phyloP scores from a whole-genome alignment of 768 basidiomycete species.

The Boletus barrowsii region DNA sequence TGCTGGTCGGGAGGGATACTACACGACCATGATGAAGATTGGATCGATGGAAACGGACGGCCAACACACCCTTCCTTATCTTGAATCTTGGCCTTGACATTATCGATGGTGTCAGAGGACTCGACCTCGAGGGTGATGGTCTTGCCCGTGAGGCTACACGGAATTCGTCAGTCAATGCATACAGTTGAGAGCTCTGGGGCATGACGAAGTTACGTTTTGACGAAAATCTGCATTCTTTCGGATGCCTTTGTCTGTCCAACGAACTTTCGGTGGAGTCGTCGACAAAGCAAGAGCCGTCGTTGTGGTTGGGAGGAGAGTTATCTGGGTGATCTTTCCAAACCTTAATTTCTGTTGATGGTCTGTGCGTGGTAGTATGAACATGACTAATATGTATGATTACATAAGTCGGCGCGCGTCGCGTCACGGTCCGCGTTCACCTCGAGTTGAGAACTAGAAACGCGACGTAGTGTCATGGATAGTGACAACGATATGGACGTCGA shows the following conservation, averaged over 20 bases:
- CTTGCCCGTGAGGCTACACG: constrained; percentile 91
- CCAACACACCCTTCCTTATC: constrained; percentile 86
- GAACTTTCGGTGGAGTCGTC: constrained; percentile 88
- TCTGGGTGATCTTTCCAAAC: constrained; percentile 17
- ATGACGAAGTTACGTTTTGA: constrained; percentile 73
- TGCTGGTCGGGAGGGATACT: constrained; percentile 94
- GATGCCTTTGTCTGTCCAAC: constrained; percentile 88
- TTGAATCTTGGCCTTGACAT: constrained; percentile 97
- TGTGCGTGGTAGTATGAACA: constrained; percentile 35
- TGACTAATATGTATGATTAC: constrained; percentile 17
- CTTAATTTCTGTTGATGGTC: constrained; percentile 41
- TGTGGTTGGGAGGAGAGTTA: constrained; percentile 21
- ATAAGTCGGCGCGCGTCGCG: constrained; percentile 24
- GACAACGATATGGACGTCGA: constrained; percentile 54
- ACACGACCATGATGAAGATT: constrained; percentile 5
- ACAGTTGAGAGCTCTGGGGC: not conserved
- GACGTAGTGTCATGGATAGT: constrained; percentile 44
- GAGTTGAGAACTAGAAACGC: no score
- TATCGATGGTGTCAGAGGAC: constrained; percentile 96
- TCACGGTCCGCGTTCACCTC: not conserved
- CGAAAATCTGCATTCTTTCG: constrained; percentile 93
- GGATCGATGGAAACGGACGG: not conserved
- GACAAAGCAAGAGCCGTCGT: constrained; percentile 69
- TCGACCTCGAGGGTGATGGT: constrained; percentile 98
- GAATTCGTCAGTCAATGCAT: constrained; percentile 6